Evolutionary conservation across 805 yeast species (phyloP), one percentile per base, ranked within the genome.

Genomic region (Zygotorulaspora chibaensis): DNA sequence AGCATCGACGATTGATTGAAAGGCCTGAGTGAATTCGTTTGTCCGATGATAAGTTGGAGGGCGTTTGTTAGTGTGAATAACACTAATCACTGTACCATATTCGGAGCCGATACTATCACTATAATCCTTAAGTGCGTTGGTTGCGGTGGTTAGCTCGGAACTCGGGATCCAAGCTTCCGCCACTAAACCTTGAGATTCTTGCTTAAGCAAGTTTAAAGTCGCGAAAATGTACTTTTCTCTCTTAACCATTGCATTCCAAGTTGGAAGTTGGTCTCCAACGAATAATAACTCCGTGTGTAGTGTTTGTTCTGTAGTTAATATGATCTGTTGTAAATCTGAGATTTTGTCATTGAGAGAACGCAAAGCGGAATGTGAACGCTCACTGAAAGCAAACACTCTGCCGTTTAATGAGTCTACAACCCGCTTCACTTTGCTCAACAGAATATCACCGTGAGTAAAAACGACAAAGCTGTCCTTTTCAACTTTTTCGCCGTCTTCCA

Each of bases 81-180:
- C 69, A 43, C 72, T 73, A 17, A 80, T 59, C 11, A 79, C 76
- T 1, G 81, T 82, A 25, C 85, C 78, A 46, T 81, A 76, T 47
- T 63, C 67, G 1, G 68, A 56, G 10, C 68, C 66, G 23, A 59
- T 51, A 5, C 54, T 47, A 41, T 64, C 67, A 23, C 59, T 57
- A 45, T 58, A 58, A 36, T 78, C 80, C 55, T 83, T 77, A 51
- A 93, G 70, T 1, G 90, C 77, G 33, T 73, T 68, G 51, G 82
- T 84, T 46, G 91, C 80, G n/a, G 69, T 55, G 5, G 75, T 73
- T 31, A 90, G 68, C 50, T 89, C 96, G 51, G 79, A 80, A 16
- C 82, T 75, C 33, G 99, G 98, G 16, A 87, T 72, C 99, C 99
- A 93, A 27, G 98, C 99, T 71, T 95, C 98, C 16, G 95, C 96